Base-by-base conservation (phyloP, 306 rosid species). In the Citrullus amarus region DNA sequence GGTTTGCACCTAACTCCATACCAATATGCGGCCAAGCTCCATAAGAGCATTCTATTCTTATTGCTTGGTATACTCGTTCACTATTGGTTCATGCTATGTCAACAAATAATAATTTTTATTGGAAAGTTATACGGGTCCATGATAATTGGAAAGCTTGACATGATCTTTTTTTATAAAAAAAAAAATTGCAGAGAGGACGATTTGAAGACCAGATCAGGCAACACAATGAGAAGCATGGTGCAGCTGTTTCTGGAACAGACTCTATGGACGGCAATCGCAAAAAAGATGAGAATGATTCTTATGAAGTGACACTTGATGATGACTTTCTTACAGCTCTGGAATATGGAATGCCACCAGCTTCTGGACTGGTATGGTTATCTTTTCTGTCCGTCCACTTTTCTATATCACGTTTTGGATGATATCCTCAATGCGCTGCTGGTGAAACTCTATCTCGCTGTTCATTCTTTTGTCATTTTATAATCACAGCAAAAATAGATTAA, bases 281-380 rank as follows among this genome's bases (percentile, higher is more conserved):
- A 76, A 82, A 86, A 79, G 80, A 85, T 55, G 97, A 90, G 16
- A 90, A 95, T 70, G 90, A 88, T 30, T 81, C 68, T 1, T 95
- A 92, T 79, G 97, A 92, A 77, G 97, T 95, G 84, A 89, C 91
- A 36, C 92, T 95, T 78, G 98, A 95, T 78, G 96, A 95, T 57
- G 98, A 95, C 84, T 95, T 95, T 77, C 73, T 95, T 39, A 95
- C 97, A 18, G 97, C 98, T 83, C 82, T 95, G 92, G 98, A 95
- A 82, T 92, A 95, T 80, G 98, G 98, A 80, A 92, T 95, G 98
- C 98, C 98, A 79, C 96, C 98, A 36, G 97, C 98, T 66, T 92
- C 97, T 28, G 98, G 98, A 89, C 82, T 95, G 98, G 98, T 94
- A 90, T 79, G 68, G 32, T 76, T 50, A 63, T 85, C 76, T 46